phyloP scores from a whole-genome alignment of 2,329 filamentous ascomycete genomes.

The Penicillium hesseltinei region DNA sequence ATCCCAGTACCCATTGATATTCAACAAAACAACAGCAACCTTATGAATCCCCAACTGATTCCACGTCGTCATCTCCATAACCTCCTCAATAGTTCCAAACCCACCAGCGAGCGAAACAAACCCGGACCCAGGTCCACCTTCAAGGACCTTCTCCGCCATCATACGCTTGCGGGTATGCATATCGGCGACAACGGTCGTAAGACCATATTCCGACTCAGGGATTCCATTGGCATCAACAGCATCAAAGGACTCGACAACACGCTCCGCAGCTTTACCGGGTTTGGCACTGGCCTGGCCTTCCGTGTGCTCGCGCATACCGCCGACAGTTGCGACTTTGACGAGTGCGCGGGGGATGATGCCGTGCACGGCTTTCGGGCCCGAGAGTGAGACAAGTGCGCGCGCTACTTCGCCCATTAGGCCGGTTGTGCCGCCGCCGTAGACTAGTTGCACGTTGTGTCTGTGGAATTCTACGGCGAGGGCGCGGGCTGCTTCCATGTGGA shows the following conservation, averaged over 20 bases:
- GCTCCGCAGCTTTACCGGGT: constrained; percentile 52
- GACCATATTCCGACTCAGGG: constrained; percentile 61
- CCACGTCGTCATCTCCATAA: constrained; percentile 92
- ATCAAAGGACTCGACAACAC: constrained; percentile 56
- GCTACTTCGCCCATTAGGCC: constrained; percentile 96
- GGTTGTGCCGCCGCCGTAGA: constrained; percentile 92
- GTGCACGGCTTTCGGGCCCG: constrained; percentile 78
- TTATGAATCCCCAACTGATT: constrained; percentile 94
- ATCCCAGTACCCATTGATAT: constrained; percentile 90
- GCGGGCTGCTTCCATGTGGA: constrained; percentile 75
- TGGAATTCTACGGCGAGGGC: constrained; percentile 72
- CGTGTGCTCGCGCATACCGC: constrained; percentile 29
- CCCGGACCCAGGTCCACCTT: constrained; percentile 76
- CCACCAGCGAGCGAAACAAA: constrained; percentile 88
- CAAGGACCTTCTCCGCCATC: constrained; percentile 86
- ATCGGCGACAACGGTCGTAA: constrained; percentile 83
- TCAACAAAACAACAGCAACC: constrained; percentile 74
- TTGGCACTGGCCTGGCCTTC: constrained; percentile 38
- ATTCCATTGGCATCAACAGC: constrained; percentile 26
- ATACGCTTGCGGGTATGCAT: constrained; percentile 96
- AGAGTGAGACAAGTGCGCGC: constrained; percentile 76
- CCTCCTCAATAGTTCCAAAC: constrained; percentile 92
- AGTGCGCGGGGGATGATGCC: constrained; percentile 90
- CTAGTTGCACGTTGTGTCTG: constrained; percentile 72
- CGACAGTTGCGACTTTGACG: constrained; percentile 64